These are phyloP conservation scores for Candida dendrica DNA, from an alignment of 805 yeast species.

Conservation along the genomic window DNA sequence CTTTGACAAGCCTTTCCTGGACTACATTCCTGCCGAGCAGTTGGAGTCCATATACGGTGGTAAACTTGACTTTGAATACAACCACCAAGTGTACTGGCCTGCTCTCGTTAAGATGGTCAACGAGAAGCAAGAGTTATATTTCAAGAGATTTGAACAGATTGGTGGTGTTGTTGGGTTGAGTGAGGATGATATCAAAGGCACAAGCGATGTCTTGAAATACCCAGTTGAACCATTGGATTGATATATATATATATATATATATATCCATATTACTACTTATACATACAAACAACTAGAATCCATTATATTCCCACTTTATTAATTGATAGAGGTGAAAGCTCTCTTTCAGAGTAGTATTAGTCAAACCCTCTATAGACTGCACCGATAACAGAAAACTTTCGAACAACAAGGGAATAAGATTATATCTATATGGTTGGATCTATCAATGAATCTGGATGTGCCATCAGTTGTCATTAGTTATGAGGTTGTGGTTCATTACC, in stretches of 20 bases:
- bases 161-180: conserved; percentile 68
- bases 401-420: no score
- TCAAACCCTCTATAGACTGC: no score
- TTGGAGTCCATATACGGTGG: conserved; percentile 81
- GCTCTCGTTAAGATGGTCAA: conserved; percentile 50
- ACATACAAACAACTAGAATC: no score
- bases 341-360: no score
- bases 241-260: background rate
- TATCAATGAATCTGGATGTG: no score
- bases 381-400: no score
- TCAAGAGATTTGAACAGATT: conserved; percentile 57
- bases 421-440: no score
- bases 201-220: conserved; percentile 19
- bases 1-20: conserved; percentile 73
- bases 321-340: no score
- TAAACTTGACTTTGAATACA: conserved; percentile 65
- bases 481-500: no score
- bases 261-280: background rate
- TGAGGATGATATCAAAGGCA: conserved; percentile 65
- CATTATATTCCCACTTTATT: no score
- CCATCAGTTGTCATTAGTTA: no score
- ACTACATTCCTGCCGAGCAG: conserved; percentile 72
- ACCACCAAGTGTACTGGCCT: conserved; percentile 74
- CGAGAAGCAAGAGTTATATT: conserved; percentile 47
- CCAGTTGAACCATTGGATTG: conserved; percentile 13